Conservation (phyloP, 176 grass and related monocot genomes). For the Zea mays region DNA sequence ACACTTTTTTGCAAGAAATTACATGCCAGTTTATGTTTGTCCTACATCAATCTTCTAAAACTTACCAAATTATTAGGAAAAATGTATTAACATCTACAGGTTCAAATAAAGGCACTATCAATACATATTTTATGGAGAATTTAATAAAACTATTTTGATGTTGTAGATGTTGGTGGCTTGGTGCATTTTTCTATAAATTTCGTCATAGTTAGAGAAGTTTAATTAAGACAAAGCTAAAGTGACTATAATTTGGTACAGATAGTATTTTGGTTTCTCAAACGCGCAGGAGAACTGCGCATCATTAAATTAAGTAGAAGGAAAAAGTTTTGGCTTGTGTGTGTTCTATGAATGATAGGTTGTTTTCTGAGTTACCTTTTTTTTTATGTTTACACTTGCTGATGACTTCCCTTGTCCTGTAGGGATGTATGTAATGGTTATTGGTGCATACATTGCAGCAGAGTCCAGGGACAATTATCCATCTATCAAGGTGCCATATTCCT, state of each 20-base stretch:
- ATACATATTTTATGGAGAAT: not conserved
- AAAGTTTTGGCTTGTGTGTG: not conserved
- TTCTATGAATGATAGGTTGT: not conserved
- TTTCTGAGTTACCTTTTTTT: not conserved
- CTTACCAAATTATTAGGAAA: not conserved
- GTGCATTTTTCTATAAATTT: not conserved
- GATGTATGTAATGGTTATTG: constrained; percentile 84
- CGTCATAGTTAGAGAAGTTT: not conserved
- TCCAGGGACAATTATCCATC: constrained; percentile 23
- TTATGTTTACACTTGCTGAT: constrained; percentile 15
- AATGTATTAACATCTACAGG: not conserved
- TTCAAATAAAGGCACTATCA: not conserved
- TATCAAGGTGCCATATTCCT: constrained; percentile 55
- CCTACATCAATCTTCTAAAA: not conserved
- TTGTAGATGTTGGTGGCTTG: not conserved
- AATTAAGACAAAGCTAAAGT: not conserved
- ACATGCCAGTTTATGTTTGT: not conserved
- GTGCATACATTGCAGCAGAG: constrained; percentile 38
- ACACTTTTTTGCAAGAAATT: not conserved
- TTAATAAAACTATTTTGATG: not conserved
- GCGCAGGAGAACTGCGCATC: too few relatives aligned
- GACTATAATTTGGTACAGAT: not conserved
- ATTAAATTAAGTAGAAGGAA: too few relatives aligned
- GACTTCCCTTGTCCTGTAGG: constrained; percentile 44
- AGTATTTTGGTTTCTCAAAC: not conserved